Base-by-base conservation (phyloP, 2,329 filamentous ascomycete species). In the Epichloe glyceriae region DNA sequence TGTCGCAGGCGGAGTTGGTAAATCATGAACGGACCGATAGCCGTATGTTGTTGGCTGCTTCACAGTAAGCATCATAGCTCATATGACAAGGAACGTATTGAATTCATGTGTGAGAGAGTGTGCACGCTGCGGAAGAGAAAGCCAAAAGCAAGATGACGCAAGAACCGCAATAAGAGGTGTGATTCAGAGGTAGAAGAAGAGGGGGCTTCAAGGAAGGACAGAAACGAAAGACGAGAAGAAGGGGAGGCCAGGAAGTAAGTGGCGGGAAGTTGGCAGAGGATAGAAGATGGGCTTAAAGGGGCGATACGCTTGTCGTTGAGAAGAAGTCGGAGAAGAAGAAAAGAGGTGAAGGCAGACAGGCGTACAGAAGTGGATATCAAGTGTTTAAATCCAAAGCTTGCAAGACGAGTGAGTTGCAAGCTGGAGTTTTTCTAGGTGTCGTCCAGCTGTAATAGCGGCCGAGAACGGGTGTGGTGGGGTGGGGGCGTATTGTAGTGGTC, bases 1-100 rank as follows among this genome's bases (percentile, higher is more conserved):
- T 54, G 72, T 74, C 57, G 70, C 73, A 53, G 76, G 76, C 63
- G 76, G 76, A 67, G 74, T 80, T 61, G 76, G 77, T 61, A 79
- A 70, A 67, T 80, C 77, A 80, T 80, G 74, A 72, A 76, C 71
- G 65, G 75, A 74, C 71, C 71, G 73, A 69, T 77, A 77, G 71
- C 75, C 75, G 75, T 75, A 74, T 58, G 73, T 70, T 64, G 73
- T 70, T 64, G 75, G 74, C 74, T 80, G 76, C 69, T 73, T 79
- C 64, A 74, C 68, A 68, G 76, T 80, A 72, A 80, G 77, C 76
- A 80, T 80, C 69, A 70, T 79, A 67, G 60, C 61, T 61, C 61
- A 60, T 57, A 55, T 59, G 53, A 55, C 59, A 52, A 55, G 37
- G 14, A 33, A 49, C 14, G 54, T 57, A 59, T 57, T 55, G 55